phyloP scores from a whole-genome alignment of 1,284 basidiomycete species.

The Psilocybe mexicana region DNA sequence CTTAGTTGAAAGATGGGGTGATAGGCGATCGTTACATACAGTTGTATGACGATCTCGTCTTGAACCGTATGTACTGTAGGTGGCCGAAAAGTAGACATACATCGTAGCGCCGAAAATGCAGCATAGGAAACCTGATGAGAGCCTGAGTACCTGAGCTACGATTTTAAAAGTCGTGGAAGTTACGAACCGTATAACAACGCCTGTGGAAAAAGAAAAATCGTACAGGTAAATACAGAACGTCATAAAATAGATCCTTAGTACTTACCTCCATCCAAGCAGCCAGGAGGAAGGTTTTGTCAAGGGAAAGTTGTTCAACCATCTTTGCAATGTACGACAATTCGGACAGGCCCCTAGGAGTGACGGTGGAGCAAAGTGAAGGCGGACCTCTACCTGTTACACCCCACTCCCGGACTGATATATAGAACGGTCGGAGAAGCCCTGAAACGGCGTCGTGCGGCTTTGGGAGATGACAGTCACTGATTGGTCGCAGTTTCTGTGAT shows the following conservation, averaged over 20 bases:
- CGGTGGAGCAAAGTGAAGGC: too few species aligned
- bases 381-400: too few species aligned
- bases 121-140: background rate
- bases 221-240: background rate
- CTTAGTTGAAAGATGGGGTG: too few species aligned
- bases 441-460: too few species aligned
- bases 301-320: background rate
- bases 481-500: too few species aligned
- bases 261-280: background rate
- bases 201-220: background rate
- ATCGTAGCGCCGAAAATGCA: constrained; percentile 1
- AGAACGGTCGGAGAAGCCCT: too few species aligned
- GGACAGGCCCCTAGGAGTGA: too few species aligned
- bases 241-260: background rate
- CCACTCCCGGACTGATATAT: too few species aligned
- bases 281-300: background rate
- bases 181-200: background rate
- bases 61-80: background rate
- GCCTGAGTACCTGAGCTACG: too few species aligned
- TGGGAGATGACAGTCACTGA: too few species aligned
- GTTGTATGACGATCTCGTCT: background rate
- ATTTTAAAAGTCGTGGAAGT: background rate
- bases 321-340: too few species aligned
- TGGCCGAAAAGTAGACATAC: constrained; percentile 1
- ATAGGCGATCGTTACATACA: background rate